A percentile compares a stretch with the other conserved stretches of the same genome.
These are phyloP conservation scores for Botrytis fragariae DNA, from an alignment of 2,329 filamentous ascomycete species.

Conservation along the genomic window DNA sequence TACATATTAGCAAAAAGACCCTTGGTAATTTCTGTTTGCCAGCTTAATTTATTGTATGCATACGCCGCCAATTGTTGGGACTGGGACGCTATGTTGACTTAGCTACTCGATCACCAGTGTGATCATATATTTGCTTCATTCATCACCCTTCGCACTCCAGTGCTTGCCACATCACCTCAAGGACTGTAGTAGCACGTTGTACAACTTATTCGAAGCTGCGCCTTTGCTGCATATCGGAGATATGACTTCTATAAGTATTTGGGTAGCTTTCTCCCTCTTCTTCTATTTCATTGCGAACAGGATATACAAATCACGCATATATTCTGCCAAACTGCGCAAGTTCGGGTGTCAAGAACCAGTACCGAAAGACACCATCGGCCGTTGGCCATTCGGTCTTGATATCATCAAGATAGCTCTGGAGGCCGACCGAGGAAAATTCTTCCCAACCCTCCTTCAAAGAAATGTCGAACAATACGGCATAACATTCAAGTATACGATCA, in stretches of 20 bases:
- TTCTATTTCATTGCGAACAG: neutral
- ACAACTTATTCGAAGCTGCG: neutral
- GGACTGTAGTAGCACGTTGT: neutral
- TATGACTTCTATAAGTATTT: neutral
- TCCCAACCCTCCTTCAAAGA: neutral
- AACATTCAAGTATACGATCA: neutral
- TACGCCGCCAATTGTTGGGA: neutral
- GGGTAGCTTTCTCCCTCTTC: neutral
- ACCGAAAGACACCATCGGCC: neutral
- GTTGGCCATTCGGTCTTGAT: constrained; percentile 6
- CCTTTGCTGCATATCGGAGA: neutral
- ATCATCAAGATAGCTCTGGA: neutral
- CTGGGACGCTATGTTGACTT: neutral
- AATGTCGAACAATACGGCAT: neutral
- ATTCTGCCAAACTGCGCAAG: neutral
- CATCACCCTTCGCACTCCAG: neutral
- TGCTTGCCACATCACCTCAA: neutral
- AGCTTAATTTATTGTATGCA: neutral
- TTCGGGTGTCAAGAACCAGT: constrained; percentile 1
- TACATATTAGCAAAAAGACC: neutral
- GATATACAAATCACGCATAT: neutral
- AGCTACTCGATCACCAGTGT: neutral
- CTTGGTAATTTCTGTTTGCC: neutral
- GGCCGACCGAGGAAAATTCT: neutral
- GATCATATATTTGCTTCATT: neutral